A percentile compares a stretch with the other conserved stretches of the same genome.
phyloP scores from a whole-genome alignment of 768 basidiomycete genomes.

The Hericium alpestre region DNA sequence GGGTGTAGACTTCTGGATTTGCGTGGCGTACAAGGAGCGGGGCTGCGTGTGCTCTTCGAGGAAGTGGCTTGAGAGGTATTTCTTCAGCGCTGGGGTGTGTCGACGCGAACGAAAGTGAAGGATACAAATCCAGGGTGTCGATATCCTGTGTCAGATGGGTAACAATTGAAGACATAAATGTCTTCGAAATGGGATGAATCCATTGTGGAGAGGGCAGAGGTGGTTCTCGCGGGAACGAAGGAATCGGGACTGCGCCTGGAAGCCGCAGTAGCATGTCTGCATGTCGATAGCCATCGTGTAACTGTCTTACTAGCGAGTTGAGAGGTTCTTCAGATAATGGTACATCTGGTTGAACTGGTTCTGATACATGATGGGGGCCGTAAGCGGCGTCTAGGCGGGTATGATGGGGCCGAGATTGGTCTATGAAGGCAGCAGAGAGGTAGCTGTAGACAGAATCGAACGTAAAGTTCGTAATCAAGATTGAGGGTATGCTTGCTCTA shows the following conservation, averaged over 20 bases:
- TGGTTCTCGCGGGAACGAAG: constrained; percentile 48
- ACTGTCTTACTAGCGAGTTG: constrained; percentile 52
- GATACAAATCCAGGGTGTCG: constrained; percentile 25
- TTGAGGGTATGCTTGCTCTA: constrained; percentile 50
- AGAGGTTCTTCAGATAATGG: constrained; percentile 43
- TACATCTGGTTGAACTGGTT: constrained; percentile 25
- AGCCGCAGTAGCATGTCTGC: constrained; percentile 62
- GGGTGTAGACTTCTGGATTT: constrained; percentile 37
- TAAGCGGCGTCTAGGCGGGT: constrained; percentile 1
- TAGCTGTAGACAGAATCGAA: constrained; percentile 80
- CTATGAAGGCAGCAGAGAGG: constrained; percentile 45
- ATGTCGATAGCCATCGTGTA: constrained; percentile 54
- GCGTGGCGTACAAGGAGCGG: constrained; percentile 67
- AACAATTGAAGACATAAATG: constrained; percentile 37
- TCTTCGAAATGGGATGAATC: constrained; percentile 40
- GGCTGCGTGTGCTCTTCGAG: constrained; percentile 35
- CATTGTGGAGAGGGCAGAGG: constrained; percentile 52
- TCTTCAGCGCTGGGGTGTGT: constrained; percentile 9
- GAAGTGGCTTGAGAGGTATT: constrained; percentile 5
- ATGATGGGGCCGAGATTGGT: constrained; percentile 5
- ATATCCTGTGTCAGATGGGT: constrained; percentile 27
- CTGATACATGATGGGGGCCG: neutral
- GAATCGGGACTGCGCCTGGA: constrained; percentile 69
- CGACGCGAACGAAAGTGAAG: constrained; percentile 30
- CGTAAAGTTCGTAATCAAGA: constrained; percentile 73